Base-by-base conservation (phyloP, 257 asterid species). In the Echites panduratus region DNA sequence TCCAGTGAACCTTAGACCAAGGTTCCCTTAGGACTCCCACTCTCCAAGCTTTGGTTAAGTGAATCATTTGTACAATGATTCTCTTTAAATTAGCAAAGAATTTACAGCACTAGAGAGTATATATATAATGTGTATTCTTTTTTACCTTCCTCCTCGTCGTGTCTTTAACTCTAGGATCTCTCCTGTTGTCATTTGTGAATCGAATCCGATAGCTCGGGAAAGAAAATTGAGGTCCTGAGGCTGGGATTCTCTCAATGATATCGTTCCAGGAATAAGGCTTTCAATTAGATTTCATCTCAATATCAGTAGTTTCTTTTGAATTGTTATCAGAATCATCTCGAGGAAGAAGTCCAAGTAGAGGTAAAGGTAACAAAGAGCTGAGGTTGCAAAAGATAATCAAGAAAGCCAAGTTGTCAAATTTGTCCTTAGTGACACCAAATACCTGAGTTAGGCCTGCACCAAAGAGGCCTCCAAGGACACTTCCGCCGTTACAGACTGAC, bases 351-450 rank as follows among this genome's bases (percentile, higher is more conserved):
- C 96, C 88, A 48, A 95, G 94, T 4, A 95, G 82, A 0, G 99
- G 99, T 80, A 95, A 84, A 63, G 99, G 97, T 68, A 95, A 76
- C 78, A 95, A 84, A 35, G 99, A 95, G 76, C 93, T 89, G 70
- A 95, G 95, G 79, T 90, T 95, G 95, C 99, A 95, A n/a, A 95
- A 85, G 68, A 92, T 77, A 13, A 95, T 92, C 70, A 95, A 89
- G 67, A 68, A 73, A 52, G 93, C 85, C 83, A 95, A 75, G 76
- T 92, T 81, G 77, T 92, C 89, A 38, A 92, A 95, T 47, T 78
- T 82, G 79, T 95, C 98, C 86, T 79, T 92, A 2, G 98, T 95
- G 75, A 95, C 86, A 32, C 98, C 98, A 47, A 95, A 87, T 69
- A 90, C 74, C 83, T 86, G 84, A 71, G 98, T 95, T 50, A 95